Conservation (phyloP, 495 filamentous ascomycete species). For the Xylaria scruposa region DNA sequence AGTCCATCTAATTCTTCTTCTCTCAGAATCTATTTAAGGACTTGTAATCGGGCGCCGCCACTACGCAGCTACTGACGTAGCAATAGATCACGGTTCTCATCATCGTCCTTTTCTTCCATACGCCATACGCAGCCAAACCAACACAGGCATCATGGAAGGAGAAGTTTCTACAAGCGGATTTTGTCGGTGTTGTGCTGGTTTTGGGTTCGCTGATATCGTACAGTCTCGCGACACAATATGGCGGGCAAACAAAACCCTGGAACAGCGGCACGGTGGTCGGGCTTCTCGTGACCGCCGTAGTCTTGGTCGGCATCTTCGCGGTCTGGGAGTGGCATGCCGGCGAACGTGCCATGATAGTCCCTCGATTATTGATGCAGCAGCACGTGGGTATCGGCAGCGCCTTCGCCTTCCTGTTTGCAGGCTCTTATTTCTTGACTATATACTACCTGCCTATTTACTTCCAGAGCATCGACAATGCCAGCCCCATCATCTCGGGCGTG, state of each 20-base stretch:
- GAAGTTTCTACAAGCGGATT: slow-evolving; percentile 41
- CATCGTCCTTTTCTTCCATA: slow-evolving; percentile 55
- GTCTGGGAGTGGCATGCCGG: not conserved
- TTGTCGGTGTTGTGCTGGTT: slow-evolving; percentile 48
- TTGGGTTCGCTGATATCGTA: slow-evolving; percentile 49
- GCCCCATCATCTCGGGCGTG: slow-evolving; percentile 58
- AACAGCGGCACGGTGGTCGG: slow-evolving; percentile 53
- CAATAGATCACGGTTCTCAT: slow-evolving; percentile 51
- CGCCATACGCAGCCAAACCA: slow-evolving; percentile 50
- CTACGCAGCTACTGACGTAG: not conserved
- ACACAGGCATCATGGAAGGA: slow-evolving; percentile 46
- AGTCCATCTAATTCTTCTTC: not conserved
- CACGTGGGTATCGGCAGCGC: not conserved
- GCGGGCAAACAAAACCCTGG: slow-evolving; percentile 54
- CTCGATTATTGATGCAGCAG: not conserved
- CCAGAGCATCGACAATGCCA: slow-evolving; percentile 57
- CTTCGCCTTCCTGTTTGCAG: slow-evolving; percentile 34
- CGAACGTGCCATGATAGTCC: not conserved
- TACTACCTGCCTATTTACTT: slow-evolving; percentile 73
- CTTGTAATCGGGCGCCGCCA: no score
- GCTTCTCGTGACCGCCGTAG: slow-evolving; percentile 42
- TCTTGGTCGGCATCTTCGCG: not conserved
- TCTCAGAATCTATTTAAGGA: no score
- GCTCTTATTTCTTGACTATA: slow-evolving; percentile 54
- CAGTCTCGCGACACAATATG: slow-evolving; percentile 57